phyloP scores from a whole-genome alignment of 2,329 filamentous ascomycete species.

The Colletotrichum abscissum region DNA sequence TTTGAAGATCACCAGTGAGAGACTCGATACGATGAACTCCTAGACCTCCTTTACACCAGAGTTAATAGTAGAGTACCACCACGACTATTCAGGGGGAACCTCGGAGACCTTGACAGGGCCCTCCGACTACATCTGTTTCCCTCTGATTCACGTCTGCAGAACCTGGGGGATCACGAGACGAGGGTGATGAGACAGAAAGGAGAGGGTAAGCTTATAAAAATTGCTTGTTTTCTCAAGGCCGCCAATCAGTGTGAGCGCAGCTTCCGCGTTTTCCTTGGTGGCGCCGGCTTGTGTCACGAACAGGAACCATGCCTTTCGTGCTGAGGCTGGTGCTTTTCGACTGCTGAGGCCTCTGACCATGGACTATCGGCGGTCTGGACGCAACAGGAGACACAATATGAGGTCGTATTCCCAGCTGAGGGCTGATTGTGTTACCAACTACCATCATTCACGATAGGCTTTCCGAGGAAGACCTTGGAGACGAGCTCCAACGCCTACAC shows the following conservation, averaged over 20 bases:
- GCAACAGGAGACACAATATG: neutral
- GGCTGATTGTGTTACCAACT: neutral
- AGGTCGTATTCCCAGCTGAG: neutral
- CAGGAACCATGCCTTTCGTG: constrained; percentile 20
- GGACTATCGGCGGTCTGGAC: too few species aligned
- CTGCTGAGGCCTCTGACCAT: neutral
- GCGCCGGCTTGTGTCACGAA: constrained; percentile 11
- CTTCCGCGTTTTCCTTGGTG: neutral
- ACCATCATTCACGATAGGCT: neutral
- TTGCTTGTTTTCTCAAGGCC: constrained; percentile 16
- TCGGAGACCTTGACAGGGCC: neutral
- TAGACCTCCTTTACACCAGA: neutral
- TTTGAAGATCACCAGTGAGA: neutral
- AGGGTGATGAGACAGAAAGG: constrained; percentile 7
- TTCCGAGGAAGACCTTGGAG: neutral
- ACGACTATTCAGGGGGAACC: neutral
- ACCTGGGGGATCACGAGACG: neutral
- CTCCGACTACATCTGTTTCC: neutral
- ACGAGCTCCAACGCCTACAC: too few species aligned
- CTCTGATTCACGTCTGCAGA: neutral
- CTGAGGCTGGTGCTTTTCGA: constrained; percentile 8
- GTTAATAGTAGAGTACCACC: neutral
- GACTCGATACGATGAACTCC: neutral
- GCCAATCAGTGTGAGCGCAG: constrained; percentile 11
- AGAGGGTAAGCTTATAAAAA: constrained; percentile 12